Evolutionary conservation across 352 stramenopile species (phyloP), one percentile per base, ranked within the genome.

Genomic region (Globisporangium cystogenes): DNA sequence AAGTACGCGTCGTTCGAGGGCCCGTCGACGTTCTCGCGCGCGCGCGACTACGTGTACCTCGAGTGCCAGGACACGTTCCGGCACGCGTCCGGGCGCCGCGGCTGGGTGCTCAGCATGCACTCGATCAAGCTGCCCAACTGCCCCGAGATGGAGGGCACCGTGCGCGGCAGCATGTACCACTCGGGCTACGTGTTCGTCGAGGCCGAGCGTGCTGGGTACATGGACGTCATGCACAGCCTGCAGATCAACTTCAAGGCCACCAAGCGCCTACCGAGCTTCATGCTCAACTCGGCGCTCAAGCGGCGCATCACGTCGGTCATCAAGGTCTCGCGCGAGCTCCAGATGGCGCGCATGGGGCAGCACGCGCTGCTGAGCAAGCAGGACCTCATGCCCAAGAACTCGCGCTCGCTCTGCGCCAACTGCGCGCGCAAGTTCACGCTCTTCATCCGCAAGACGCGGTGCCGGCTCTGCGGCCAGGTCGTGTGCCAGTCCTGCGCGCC

Each of bases 161-260:
- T 93, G 45, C 65, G 82, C 45, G 77, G 77, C 48, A 93, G 82
- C 41, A 84, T 93, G 65, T 93, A 93, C 56, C 77, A 90, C 55
- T 88, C 76, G 14, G 81, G 80, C 11, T 88, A 85, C 35, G 80
- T 90, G 27, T 90, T 90, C 50, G 74, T 90, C 26, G 77, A 93
- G 54, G 72, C 82, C 16, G 80, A 93, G 48, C 76, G 74, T 4
- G 64, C 78, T 5, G 82, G 82, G 21, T 88, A 82, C 62, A 80
- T 93, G 70, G 80, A 93, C 60, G 80, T 93, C n/a, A 87, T 90
- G 74, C 80, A 93, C 58, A 86, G 70, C 54, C 58, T 93, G 15
- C 82, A 90, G 65, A 83, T 93, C 59, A 93, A 93, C 57, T 93
- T 93, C 56, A 88, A 89, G 51, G 83, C 76, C 56, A 79, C 73